A percentile compares a stretch with the other conserved stretches of the same genome.
phyloP scores from a whole-genome alignment of 306 rosid genomes.

The Boehmeria nivea region DNA sequence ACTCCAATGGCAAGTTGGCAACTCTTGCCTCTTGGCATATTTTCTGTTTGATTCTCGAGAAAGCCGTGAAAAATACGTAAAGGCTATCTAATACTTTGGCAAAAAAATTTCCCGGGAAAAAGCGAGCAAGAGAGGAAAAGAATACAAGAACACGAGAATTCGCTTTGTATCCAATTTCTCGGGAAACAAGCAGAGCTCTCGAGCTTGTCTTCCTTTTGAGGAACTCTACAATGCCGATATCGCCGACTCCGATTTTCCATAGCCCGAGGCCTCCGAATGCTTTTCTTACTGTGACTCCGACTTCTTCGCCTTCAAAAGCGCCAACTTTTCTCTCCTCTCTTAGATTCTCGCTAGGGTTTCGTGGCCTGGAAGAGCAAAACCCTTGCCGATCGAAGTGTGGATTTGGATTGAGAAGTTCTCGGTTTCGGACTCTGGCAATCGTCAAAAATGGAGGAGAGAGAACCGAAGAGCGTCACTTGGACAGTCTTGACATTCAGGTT shows the following conservation, averaged over 20 bases:
- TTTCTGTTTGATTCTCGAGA: too few relatives aligned
- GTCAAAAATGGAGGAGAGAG: constrained; percentile 15
- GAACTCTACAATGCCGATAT: constrained; percentile 14
- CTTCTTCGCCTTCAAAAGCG: constrained; percentile 3
- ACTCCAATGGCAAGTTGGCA: too few relatives aligned
- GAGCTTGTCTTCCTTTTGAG: neutral
- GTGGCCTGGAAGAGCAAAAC: constrained; percentile 6
- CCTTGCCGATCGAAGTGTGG: constrained; percentile 10
- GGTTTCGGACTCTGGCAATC: constrained; percentile 14
- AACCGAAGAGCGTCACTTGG: constrained; percentile 2
- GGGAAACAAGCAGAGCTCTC: neutral
- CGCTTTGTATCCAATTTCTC: too few relatives aligned
- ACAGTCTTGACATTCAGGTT: constrained; percentile 20
- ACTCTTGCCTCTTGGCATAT: too few relatives aligned
- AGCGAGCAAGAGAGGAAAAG: too few relatives aligned
- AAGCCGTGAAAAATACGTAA: too few relatives aligned
- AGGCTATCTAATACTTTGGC: too few relatives aligned
- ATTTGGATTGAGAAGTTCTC: constrained; percentile 4
- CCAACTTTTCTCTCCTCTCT: neutral
- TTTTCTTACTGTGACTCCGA: neutral
- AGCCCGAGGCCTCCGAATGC: constrained; percentile 7
- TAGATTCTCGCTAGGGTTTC: constrained; percentile 1
- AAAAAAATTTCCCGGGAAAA: too few relatives aligned
- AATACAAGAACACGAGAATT: too few relatives aligned
- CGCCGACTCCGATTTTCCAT: constrained; percentile 9